Base-by-base conservation (phyloP, 2,329 filamentous ascomycete genomes). In the Diaporthe vexans region DNA sequence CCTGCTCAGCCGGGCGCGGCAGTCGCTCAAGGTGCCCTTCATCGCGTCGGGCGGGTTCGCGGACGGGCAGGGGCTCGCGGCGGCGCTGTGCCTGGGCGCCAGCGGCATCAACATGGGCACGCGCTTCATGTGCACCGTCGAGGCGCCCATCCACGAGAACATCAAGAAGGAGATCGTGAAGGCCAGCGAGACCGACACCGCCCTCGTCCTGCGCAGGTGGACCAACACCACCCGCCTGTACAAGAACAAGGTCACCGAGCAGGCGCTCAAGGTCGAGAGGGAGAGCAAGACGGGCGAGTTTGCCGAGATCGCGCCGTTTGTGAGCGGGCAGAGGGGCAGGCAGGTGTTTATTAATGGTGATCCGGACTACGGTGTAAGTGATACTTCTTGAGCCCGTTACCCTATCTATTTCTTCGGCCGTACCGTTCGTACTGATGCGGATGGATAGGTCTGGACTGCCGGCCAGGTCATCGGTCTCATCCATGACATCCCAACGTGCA, bases 31-130 rank as follows among this genome's bases (percentile, higher is more conserved):
- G 48, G 91, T 97, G 13, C 97, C 97, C 0, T 99, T 98, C 83
- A 98, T 99, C 81, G 97, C 97, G 0, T 97, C 94, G 1, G 97
- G 97, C 73, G 97, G 97, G 2, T 98, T 99, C 81, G 96, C 95
- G 17, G 97, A 99, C 82, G 97, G 97, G 0, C 91, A 97, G 80
- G 97, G 97, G 5, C 89, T 99, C 26, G 97, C 97, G 0, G 97
- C 96, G 2, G 97, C 97, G 10, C 87, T 99, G 78, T 93, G 93
- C 54, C 89, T 99, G 17, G 97, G 97, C 48, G 97, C 97, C 0
- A 94, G 94, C 82, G 97, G 97, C 76, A 92, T 98, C 85, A 99
- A 99, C 86, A 99, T 99, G 97, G 97, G 97, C 74, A 99, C 97
- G 13, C 89, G 97, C 56, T 99, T 98, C 87, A 97, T 99, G 94